These are phyloP conservation scores for Simplicillium sp. DNA, from an alignment of 2,329 filamentous ascomycete genomes.

Conservation along the genomic window DNA sequence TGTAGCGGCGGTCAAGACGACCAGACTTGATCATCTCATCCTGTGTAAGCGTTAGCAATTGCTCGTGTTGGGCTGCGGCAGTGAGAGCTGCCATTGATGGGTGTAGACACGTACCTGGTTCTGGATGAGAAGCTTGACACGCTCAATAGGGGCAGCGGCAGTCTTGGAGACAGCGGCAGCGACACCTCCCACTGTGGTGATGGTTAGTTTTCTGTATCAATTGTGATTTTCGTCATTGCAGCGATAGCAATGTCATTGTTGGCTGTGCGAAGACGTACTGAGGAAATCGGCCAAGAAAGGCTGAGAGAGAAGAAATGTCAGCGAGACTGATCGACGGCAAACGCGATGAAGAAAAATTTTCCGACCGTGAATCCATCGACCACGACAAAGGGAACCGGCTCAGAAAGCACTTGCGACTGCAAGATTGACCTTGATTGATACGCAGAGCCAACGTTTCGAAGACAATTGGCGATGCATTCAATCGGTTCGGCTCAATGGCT, in stretches of 20 bases:
- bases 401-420: too few species aligned
- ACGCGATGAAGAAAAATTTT: constrained; percentile 6
- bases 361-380: not conserved
- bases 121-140: constrained; percentile 99
- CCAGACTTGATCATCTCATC: constrained; percentile 99
- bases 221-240: not conserved
- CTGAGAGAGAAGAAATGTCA: constrained; percentile 37
- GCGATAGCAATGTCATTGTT: too few species aligned
- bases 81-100: not conserved
- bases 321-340: constrained; percentile 11
- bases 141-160: constrained; percentile 98
- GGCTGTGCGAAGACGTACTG: constrained; percentile 60
- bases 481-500: constrained; percentile 10
- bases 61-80: not conserved
- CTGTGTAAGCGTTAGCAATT: constrained; percentile 41
- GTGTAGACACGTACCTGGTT: constrained; percentile 73
- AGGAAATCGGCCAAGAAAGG: constrained; percentile 97
- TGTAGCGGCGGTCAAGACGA: constrained; percentile 96
- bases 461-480: constrained; percentile 3
- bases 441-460: not conserved
- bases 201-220: constrained; percentile 11
- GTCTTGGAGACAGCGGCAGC: constrained; percentile 99
- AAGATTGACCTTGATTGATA: too few species aligned
- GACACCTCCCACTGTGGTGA: constrained; percentile 87
- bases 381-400: not conserved